These are phyloP conservation scores for Cladosporium cucumerinum DNA, from an alignment of 2,329 filamentous ascomycete genomes.

Conservation along the genomic window DNA sequence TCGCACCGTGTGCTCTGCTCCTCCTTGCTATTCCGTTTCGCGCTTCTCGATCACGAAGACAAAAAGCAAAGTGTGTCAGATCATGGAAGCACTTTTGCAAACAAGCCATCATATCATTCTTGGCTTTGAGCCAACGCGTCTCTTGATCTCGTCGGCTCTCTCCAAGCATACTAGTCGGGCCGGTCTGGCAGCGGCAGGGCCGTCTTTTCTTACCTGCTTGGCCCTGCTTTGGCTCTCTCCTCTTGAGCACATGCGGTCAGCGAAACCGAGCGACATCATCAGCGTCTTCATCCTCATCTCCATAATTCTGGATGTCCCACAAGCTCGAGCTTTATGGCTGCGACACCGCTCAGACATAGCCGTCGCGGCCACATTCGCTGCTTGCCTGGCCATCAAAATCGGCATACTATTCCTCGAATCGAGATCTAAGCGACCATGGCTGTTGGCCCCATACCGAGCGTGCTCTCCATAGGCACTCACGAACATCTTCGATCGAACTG, in stretches of 20 bases:
- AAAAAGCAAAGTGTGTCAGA: background rate
- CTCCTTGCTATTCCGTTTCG: background rate
- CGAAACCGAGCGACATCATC: background rate
- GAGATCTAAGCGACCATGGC: background rate
- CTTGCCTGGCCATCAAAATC: background rate
- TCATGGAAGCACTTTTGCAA: background rate
- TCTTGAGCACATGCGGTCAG: background rate
- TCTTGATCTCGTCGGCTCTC: background rate
- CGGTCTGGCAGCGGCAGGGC: background rate
- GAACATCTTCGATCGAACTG: background rate
- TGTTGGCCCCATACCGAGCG: background rate
- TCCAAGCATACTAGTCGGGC: background rate
- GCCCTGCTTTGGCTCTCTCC: background rate
- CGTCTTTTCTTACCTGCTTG: background rate
- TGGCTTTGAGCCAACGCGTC: background rate
- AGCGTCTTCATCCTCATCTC: background rate
- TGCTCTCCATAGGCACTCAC: background rate
- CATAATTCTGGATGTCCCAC: background rate
- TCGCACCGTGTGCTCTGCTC: background rate
- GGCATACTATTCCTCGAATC: background rate
- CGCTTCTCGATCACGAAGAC: background rate
- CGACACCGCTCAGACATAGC: background rate
- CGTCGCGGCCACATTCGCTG: background rate
- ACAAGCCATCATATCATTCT: background rate
- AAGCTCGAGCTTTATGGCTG: background rate